Conservation (phyloP, 441 rosid genomes). For the Corymbia calophylla region DNA sequence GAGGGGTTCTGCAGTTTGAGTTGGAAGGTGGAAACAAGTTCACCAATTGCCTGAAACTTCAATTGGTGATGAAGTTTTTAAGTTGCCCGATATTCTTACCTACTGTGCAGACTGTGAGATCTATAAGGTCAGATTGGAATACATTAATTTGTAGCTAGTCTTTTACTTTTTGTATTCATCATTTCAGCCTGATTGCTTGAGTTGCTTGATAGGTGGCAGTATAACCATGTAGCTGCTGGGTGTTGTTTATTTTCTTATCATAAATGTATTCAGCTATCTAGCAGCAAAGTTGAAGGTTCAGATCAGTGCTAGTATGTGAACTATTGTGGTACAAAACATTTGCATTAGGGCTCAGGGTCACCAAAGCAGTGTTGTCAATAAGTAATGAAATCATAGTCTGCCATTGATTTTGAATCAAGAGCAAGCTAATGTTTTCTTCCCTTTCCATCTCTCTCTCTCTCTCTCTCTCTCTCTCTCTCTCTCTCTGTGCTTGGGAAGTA, state of each 20-base stretch:
- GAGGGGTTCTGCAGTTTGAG: constrained; percentile 6
- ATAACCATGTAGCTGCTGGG: constrained; percentile 18
- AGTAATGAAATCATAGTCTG: background rate
- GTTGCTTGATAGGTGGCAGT: constrained; percentile 8
- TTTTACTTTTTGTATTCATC: background rate
- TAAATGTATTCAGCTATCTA: constrained; percentile 21
- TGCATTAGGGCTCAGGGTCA: background rate
- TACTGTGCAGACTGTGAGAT: background rate
- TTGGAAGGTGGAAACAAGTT: background rate
- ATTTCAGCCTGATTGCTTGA: constrained; percentile 12
- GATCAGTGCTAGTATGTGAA: background rate
- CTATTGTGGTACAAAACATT: background rate
- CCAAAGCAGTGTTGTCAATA: background rate
- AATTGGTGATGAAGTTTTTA: background rate
- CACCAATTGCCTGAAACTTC: background rate
- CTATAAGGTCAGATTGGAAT: constrained; percentile 14
- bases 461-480: background rate
- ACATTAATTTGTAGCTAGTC: background rate
- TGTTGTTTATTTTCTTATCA: constrained; percentile 13
- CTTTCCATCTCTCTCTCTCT: background rate
- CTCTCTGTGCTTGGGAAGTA: background rate
- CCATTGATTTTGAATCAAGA: background rate
- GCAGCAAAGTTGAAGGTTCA: constrained; percentile 10
- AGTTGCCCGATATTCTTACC: background rate
- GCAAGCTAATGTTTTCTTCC: background rate